A percentile compares a stretch with the other conserved stretches of the same genome.
Evolutionary conservation across 805 yeast species (phyloP).

Genomic region (Starmerella apis): DNA sequence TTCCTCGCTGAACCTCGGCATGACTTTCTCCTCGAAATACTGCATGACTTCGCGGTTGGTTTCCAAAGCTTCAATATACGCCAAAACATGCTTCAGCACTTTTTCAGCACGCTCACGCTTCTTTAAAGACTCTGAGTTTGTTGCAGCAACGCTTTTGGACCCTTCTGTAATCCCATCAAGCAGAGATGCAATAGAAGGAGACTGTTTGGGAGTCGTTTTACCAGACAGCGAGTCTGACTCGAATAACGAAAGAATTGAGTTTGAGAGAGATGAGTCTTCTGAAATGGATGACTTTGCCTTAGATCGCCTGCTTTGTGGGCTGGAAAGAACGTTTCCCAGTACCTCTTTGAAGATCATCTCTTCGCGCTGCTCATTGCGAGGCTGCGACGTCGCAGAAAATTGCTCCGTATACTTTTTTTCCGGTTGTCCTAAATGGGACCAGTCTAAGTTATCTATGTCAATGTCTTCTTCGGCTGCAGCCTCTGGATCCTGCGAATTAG

Average conservation of each 20-base stretch:
- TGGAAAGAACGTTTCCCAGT: slow-evolving; percentile 19
- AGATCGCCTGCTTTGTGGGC: background rate
- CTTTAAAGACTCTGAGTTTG: background rate
- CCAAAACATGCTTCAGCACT: slow-evolving; percentile 18
- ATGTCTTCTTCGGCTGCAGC: background rate
- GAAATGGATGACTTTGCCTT: background rate
- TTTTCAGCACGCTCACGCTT: background rate
- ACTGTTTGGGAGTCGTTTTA: background rate
- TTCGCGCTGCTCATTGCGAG: slow-evolving; percentile 17
- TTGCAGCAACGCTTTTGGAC: background rate
- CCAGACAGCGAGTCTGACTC: slow-evolving; percentile 4
- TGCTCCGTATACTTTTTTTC: background rate
- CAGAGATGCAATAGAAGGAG: slow-evolving; percentile 7
- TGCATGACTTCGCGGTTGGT: slow-evolving; percentile 26
- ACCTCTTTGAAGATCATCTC: slow-evolving; percentile 20
- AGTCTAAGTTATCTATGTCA: background rate
- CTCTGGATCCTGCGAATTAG: background rate
- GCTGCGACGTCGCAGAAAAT: background rate
- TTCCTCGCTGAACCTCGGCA: slow-evolving; percentile 18
- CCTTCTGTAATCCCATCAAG: slow-evolving; percentile 12
- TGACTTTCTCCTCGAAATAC: slow-evolving; percentile 21
- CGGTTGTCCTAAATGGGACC: slow-evolving; percentile 6
- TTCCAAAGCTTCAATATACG: slow-evolving; percentile 22
- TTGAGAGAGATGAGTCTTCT: slow-evolving; percentile 8
- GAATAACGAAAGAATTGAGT: slow-evolving; percentile 17